A percentile compares a stretch with the other conserved stretches of the same genome.
phyloP scores from a whole-genome alignment of 441 rosid genomes.

The Euphorbia schlechtendalii region DNA sequence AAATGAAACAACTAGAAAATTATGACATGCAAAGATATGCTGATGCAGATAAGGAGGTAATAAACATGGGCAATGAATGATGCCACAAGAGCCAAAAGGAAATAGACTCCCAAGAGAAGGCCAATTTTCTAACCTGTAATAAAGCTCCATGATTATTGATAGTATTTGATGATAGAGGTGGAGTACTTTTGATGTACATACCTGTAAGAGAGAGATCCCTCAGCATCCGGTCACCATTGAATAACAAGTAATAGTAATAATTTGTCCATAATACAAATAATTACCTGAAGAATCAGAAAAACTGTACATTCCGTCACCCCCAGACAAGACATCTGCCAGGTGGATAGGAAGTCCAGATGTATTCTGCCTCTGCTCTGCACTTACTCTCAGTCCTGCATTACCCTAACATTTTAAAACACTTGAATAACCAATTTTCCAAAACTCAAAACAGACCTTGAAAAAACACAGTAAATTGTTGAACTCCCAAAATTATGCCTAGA shows the following conservation, averaged over 20 bases:
- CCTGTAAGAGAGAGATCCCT: conserved; percentile 38
- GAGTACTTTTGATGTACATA: conserved; percentile 55
- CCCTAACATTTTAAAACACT: too few relatives aligned
- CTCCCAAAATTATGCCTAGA: not conserved
- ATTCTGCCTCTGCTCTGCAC: conserved; percentile 77
- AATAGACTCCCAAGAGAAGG: not conserved
- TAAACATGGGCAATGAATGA: not conserved
- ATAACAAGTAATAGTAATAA: conserved; percentile 10
- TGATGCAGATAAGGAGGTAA: not conserved
- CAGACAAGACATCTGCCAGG: conserved; percentile 63
- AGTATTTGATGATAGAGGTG: conserved; percentile 52
- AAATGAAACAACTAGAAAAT: not conserved
- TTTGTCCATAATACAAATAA: conserved; percentile 10
- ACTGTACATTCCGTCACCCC: conserved; percentile 51
- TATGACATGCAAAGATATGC: not conserved
- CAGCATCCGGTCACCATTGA: conserved; percentile 12
- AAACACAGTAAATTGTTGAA: not conserved
- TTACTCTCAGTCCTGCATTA: conserved; percentile 57
- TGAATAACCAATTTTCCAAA: too few relatives aligned
- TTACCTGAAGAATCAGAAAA: conserved; percentile 59
- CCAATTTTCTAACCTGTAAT: conserved; percentile 54
- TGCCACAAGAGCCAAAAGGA: conserved; percentile 4
- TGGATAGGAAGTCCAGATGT: conserved; percentile 78
- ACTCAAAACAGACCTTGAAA: conserved; percentile 4
- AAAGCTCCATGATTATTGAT: conserved; percentile 54